Base-by-base conservation (phyloP, 495 filamentous ascomycete genomes). In the Echria macrotheca region DNA sequence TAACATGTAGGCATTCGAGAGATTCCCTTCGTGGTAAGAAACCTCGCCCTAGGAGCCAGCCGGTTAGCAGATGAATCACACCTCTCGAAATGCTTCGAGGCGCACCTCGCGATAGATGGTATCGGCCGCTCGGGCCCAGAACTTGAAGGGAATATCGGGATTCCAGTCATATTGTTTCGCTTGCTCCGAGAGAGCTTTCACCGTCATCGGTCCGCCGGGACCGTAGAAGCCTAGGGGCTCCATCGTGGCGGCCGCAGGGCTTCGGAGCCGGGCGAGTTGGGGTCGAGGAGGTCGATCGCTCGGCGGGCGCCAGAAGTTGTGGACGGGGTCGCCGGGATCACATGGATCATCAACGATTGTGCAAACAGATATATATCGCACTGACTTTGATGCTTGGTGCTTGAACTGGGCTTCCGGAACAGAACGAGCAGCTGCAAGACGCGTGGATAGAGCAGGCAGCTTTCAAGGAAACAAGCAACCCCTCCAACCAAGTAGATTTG, bases 1-100 rank as follows among this genome's bases (percentile, higher is more conserved):
- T 14, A 96, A 73, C 18, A 96, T 71, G 68, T 93, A 98, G 1
- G 91, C 84, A 60, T 91, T 86, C 49, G 91, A 79, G 39, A 89
- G 75, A 68, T 95, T 86, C 47, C 85, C 83, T 69, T 98, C 94
- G 15, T 72, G 78, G 58, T 91, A 78, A 64, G 96, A 96, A 53
- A 89, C 87, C 9, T 58, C 54, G 4, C 60, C 70, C 73, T 74
- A 17, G 21, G 54, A 17, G 19, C 47, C 38, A 24, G 36, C 21
- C 36, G 24, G 15, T 43, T 25, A 55, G 35, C 23, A 19, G 14
- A 39, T 11, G 12, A 5, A 23, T 18, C 4, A 5, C n/a, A 3
- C 11, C 15, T 1, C 21, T 7, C 26, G 5, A 8, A 5, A 0
- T 12, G 23, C 35, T 26, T 10, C 11, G 29, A 18, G 25, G 42